phyloP scores from a whole-genome alignment of 768 basidiomycete genomes.

The Pleurotus pulmonarius region DNA sequence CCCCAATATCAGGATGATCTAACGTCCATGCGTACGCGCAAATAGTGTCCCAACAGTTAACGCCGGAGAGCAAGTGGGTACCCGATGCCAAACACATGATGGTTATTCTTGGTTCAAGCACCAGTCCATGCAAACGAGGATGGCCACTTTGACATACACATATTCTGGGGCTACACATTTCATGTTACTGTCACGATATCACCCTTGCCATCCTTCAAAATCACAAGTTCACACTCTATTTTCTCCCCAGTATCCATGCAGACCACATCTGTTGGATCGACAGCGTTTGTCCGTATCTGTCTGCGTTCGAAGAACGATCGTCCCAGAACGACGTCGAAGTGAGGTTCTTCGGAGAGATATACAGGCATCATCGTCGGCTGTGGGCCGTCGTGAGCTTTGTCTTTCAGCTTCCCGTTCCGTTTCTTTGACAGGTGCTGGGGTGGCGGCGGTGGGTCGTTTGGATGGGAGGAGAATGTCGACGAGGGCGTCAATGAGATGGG shows the following conservation, averaged over 20 bases:
- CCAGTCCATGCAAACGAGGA: no score
- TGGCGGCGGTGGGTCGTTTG: slow-evolving; percentile 20
- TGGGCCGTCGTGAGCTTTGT: slow-evolving; percentile 16
- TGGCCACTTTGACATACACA: no score
- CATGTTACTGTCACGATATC: slow-evolving; percentile 88
- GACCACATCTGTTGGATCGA: slow-evolving; percentile 86
- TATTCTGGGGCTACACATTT: neutral
- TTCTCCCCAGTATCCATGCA: slow-evolving; percentile 92
- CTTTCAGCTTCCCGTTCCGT: slow-evolving; percentile 9
- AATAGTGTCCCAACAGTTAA: no score
- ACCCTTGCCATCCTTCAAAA: slow-evolving; percentile 87
- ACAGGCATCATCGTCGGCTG: slow-evolving; percentile 55
- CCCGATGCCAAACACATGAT: no score
- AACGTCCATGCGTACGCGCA: no score
- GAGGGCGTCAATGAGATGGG: slow-evolving; percentile 69
- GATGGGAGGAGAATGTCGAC: slow-evolving; percentile 27
- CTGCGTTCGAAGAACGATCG: slow-evolving; percentile 81
- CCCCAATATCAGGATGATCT: no score
- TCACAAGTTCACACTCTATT: slow-evolving; percentile 88
- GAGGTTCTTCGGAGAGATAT: slow-evolving; percentile 89
- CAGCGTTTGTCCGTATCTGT: slow-evolving; percentile 74
- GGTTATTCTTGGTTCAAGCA: no score
- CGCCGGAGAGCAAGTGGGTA: no score
- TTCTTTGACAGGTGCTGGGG: slow-evolving; percentile 9
- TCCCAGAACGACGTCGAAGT: slow-evolving; percentile 94